Conservation (phyloP, 164 flowering plant species). For the Akebia trifoliata region DNA sequence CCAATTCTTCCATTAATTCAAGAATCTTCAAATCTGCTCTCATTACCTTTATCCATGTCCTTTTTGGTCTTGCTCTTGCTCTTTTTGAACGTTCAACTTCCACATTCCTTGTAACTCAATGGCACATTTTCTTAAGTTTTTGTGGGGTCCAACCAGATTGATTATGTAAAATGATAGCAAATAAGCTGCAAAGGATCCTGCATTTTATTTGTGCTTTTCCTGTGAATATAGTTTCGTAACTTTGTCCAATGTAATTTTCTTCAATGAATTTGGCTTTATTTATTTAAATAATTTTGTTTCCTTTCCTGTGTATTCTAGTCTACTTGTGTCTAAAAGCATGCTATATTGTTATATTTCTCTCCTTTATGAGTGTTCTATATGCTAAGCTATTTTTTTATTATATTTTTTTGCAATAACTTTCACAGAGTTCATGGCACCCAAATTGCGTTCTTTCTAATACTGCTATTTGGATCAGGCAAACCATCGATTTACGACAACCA, state of each 20-base stretch:
- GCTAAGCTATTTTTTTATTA: neutral
- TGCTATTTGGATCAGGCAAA: conserved; percentile 43
- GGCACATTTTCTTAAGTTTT: no score
- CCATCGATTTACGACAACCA: conserved; percentile 59
- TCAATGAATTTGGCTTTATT: neutral
- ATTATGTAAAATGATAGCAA: no score
- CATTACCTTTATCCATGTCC: no score
- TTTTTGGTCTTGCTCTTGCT: no score
- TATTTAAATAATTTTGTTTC: neutral
- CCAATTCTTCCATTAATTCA: no score
- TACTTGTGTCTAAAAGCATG: neutral
- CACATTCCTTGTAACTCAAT: no score
- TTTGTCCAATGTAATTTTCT: neutral
- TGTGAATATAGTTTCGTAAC: neutral
- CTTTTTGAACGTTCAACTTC: no score
- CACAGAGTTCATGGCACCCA: neutral
- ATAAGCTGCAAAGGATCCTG: neutral
- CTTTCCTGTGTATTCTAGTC: neutral
- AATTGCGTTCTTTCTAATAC: conserved; percentile 35
- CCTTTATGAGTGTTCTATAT: neutral
- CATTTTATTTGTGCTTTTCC: neutral
- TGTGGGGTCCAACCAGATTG: no score
- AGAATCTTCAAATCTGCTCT: no score
- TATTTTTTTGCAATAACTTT: neutral
- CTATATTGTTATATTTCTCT: neutral